These are phyloP conservation scores for Globisporangium parvum DNA, from an alignment of 352 stramenopile species.

Conservation along the genomic window DNA sequence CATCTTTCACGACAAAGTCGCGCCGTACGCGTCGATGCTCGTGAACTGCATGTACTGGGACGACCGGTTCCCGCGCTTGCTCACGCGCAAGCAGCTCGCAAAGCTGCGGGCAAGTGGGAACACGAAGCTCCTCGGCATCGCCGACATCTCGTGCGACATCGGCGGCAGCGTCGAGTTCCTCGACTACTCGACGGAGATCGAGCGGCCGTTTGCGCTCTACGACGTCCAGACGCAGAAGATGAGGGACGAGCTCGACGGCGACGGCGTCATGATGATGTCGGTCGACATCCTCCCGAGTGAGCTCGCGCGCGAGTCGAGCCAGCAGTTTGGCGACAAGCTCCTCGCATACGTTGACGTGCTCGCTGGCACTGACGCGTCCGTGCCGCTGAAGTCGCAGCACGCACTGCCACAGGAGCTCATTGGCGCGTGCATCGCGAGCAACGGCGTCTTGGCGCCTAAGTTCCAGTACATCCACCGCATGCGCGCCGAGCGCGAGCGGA, in stretches of 20 bases:
- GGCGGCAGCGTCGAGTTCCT: slow-evolving; percentile 93
- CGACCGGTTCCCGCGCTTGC: slow-evolving; percentile 87
- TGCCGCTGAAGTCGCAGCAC: slow-evolving; percentile 41
- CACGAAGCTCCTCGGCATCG: slow-evolving; percentile 85
- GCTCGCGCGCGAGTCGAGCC: slow-evolving; percentile 89
- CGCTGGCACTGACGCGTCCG: slow-evolving; percentile 44
- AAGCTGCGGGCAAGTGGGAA: slow-evolving; percentile 60
- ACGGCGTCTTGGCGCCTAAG: slow-evolving; percentile 79
- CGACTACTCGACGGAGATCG: slow-evolving; percentile 90
- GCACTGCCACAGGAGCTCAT: slow-evolving; percentile 71
- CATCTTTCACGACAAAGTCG: slow-evolving; percentile 88
- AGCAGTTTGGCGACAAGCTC: slow-evolving; percentile 94
- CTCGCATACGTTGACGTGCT: slow-evolving; percentile 78
- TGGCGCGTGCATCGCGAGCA: slow-evolving; percentile 88
- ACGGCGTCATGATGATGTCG: slow-evolving; percentile 91
- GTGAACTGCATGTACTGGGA: slow-evolving; percentile 98
- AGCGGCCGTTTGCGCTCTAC: slow-evolving; percentile 92
- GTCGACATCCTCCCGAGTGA: slow-evolving; percentile 96
- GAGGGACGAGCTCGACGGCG: slow-evolving; percentile 54
- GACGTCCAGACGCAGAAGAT: slow-evolving; percentile 70
- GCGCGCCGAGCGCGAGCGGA: slow-evolving; percentile 76
- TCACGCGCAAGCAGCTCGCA: slow-evolving; percentile 89
- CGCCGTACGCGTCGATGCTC: slow-evolving; percentile 89
- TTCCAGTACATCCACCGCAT: slow-evolving; percentile 93
- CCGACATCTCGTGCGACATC: slow-evolving; percentile 95